A percentile compares a stretch with the other conserved stretches of the same genome.
phyloP scores from a whole-genome alignment of 331 rosid genomes.

The Telfairia occidentalis region DNA sequence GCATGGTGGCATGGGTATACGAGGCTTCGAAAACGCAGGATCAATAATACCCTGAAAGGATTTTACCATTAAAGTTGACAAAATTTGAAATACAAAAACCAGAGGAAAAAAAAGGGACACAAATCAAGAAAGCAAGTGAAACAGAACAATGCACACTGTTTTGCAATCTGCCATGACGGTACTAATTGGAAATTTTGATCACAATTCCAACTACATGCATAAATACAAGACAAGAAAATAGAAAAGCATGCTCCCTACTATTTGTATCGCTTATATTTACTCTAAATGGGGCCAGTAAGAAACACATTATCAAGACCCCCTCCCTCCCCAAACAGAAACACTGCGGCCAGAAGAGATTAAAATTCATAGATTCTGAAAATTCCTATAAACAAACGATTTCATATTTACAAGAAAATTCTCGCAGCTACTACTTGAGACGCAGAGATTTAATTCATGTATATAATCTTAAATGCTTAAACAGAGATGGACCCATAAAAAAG shows the following conservation, averaged over 20 bases:
- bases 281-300: slow-evolving; percentile 1
- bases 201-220: neutral
- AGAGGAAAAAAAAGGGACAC: neutral
- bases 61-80: neutral
- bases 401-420: neutral
- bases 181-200: neutral
- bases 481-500: neutral
- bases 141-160: neutral
- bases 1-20: slow-evolving; percentile 53
- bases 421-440: neutral
- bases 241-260: neutral
- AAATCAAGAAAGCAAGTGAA: neutral
- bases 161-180: neutral
- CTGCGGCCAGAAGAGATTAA: neutral
- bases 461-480: neutral
- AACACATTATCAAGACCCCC: neutral
- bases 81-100: neutral
- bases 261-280: neutral
- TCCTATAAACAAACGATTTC: neutral
- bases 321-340: neutral
- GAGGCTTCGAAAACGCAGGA: slow-evolving; percentile 72
- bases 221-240: neutral
- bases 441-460: neutral
- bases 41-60: slow-evolving; percentile 54
- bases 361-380: neutral